Evolutionary conservation across 768 basidiomycete genomes (phyloP), one percentile per base, ranked within the genome.

Genomic region (Rhizopogon salebrosus): DNA sequence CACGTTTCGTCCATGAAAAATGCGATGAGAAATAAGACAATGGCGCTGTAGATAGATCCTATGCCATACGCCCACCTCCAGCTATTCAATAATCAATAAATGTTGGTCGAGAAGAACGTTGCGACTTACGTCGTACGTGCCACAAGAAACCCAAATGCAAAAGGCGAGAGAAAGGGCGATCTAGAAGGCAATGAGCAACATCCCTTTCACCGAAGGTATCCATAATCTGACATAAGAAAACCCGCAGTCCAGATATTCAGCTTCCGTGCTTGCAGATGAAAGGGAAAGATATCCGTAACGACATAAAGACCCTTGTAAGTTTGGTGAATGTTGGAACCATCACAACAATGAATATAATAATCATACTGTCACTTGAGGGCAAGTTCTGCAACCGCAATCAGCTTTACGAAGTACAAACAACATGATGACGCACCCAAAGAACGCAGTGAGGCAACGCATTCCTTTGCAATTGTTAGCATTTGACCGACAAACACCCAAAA

Each of bases 31-130:
- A 61, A 38, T n/a, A 81, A 62, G 20, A 82, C 76, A n/a, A 79
- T 53, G 3, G 62, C 70, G 31, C 68, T 62, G 59, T 80, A 82
- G 9, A 80, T 75, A 20, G 72, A 74, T 0, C 72, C 80, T 53
- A 79, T 74, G 22, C 75, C 77, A 54, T 80, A 81, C 11, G 77
- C 68, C 78, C 79, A 80, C 26, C 76, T 64, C 73, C 73, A 80
- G 52, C 72, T 76, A 42, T 9, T 29, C 13, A 24, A 2, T 23
- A 0, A 40, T 60, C 20, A 56, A 37, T 23, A 18, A 29, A 6
- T 13, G 14, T 11, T 4, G 16, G 13, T n/a, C 4, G 23, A 3
- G 24, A 18, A 36, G 10, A 29, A n/a, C 2, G n/a, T 29, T 16
- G n/a, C 3, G n/a, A 51, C 67, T 4, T 18, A 67, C 67, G 54